phyloP scores from a whole-genome alignment of 352 stramenopile species.

The Phytopythium delawarense region DNA sequence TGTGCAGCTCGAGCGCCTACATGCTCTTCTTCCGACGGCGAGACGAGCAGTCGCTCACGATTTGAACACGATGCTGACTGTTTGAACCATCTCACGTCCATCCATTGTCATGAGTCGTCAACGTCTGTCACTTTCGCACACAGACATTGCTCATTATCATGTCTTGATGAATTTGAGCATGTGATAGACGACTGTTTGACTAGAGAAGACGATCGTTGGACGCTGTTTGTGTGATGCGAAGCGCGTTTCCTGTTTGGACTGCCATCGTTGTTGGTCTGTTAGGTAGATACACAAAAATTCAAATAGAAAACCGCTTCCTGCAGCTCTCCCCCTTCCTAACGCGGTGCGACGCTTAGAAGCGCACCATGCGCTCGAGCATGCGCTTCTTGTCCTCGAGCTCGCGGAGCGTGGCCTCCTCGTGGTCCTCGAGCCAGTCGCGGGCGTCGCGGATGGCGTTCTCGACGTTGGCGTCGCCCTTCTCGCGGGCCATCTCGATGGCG shows the following conservation, averaged over 20 bases:
- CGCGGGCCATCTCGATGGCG: constrained; percentile 55
- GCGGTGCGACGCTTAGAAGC: constrained; percentile 35
- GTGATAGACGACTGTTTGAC: too few relatives aligned
- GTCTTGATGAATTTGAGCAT: too few relatives aligned
- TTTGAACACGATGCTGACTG: constrained; percentile 4
- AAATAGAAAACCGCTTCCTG: constrained; percentile 6
- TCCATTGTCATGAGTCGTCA: too few relatives aligned
- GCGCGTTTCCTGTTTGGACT: constrained; percentile 11
- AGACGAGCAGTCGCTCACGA: constrained; percentile 55
- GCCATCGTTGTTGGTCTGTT: constrained; percentile 12
- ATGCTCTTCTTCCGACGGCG: constrained; percentile 76
- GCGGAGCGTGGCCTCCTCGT: constrained; percentile 88
- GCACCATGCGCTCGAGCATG: constrained; percentile 66
- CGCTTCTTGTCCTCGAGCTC: constrained; percentile 95
- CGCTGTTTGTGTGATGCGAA: not conserved
- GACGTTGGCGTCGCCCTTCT: constrained; percentile 59
- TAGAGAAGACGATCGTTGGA: too few relatives aligned
- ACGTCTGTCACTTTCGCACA: too few relatives aligned
- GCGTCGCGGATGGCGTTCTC: constrained; percentile 86
- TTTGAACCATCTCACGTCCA: constrained; percentile 14
- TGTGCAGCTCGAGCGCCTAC: constrained; percentile 64
- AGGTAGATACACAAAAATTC: constrained; percentile 11
- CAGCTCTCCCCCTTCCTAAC: not conserved
- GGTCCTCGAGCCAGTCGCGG: constrained; percentile 84
- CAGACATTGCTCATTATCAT: too few relatives aligned